Base-by-base conservation (phyloP, 805 yeast species). In the Priceomyces castillae region DNA sequence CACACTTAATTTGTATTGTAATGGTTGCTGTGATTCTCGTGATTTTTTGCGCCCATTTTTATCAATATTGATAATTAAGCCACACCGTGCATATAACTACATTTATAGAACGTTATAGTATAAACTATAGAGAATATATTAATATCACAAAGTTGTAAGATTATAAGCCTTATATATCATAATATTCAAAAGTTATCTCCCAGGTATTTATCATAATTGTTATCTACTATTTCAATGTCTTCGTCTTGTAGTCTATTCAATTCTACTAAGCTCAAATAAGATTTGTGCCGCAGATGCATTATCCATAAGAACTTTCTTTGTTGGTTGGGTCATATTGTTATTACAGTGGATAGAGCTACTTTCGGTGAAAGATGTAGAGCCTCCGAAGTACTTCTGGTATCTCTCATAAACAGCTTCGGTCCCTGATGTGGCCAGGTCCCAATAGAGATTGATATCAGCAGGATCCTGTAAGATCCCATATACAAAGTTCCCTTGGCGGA, bases 201-300 rank as follows among this genome's bases (percentile, higher is more conserved):
- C n/a, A n/a, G n/a, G n/a, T n/a, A n/a, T n/a, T n/a, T n/a, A n/a
- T n/a, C n/a, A n/a, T n/a, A n/a, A n/a, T n/a, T 22, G 25, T 22
- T 22, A 22, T 22, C n/a, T n/a, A n/a, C n/a, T n/a, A n/a, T n/a
- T n/a, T 22, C 25, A 22, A 7, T 22, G 9, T 7, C 15, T 6
- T n/a, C 10, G 15, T 28, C 15, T 28, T 28, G 10, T 11, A 28
- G 10, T 12, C 15, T 28, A 28, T 4, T n/a, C 15, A 28, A 28
- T n/a, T 19, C 61, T 47, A 7, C 61, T 61, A 15, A 54, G 58
- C 10, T 61, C 57, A 48, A 59, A 59, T 40, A 58, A 58, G 11
- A 57, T 39, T 35, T 42, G 44, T 12, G 47, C 48, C 16, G 53
- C 47, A 18, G 44, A 33, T 19, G 44, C 43, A 38, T 46, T 39